phyloP scores from a whole-genome alignment of 2,329 filamentous ascomycete species.

The Fusarium pseudonygamai region DNA sequence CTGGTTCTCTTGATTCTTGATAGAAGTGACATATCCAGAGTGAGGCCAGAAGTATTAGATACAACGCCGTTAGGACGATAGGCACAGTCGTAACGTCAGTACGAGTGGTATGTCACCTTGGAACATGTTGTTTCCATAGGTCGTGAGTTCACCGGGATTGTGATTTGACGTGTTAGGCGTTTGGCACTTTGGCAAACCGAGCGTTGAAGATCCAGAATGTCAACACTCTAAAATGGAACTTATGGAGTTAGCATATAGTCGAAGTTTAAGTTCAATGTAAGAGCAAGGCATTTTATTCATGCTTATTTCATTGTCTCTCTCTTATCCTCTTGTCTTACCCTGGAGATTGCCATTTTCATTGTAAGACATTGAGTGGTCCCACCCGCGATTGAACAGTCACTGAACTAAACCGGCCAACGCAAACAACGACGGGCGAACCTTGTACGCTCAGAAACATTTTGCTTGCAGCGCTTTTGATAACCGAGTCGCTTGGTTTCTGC shows the following conservation, averaged over 20 bases:
- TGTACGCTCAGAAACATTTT: neutral
- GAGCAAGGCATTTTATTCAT: neutral
- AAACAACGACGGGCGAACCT: neutral
- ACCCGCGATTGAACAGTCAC: too few relatives aligned
- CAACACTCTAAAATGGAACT: neutral
- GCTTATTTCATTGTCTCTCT: neutral
- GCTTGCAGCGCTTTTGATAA: fast-evolving
- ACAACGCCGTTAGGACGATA: fast-evolving
- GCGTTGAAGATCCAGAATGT: neutral
- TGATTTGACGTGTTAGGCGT: fast-evolving
- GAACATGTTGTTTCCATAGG: fast-evolving
- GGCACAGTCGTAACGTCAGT: fast-evolving
- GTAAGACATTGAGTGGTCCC: neutral
- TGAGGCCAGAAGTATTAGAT: fast-evolving
- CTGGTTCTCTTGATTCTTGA: fast-evolving
- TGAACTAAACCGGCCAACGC: too few relatives aligned
- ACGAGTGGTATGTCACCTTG: fast-evolving
- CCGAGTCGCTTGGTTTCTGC: fast-evolving
- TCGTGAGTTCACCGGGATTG: fast-evolving
- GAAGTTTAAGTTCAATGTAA: fast-evolving
- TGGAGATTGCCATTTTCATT: neutral
- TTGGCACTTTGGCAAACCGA: fast-evolving
- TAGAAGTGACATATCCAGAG: fast-evolving
- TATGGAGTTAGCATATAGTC: fast-evolving
- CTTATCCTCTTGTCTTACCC: neutral